Base-by-base conservation (phyloP, 306 rosid genomes). In the Hippophae rhamnoides region DNA sequence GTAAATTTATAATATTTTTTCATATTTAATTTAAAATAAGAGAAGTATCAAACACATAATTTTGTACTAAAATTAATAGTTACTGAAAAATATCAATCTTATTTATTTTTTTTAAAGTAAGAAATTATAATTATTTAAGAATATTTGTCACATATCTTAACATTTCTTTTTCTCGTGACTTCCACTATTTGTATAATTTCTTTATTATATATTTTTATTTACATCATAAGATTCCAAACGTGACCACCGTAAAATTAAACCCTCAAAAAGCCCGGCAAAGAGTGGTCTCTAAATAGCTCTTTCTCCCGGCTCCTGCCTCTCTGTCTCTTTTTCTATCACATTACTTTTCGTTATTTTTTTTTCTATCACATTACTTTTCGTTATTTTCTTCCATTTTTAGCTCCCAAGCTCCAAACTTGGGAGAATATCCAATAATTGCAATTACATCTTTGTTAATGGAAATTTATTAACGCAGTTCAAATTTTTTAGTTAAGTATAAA, bases 241-340 rank as follows among this genome's bases (percentile, higher is more conserved):
- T 82, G 78, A 53, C 58, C 59, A 11, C 13, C 8, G 57, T 52
- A 57, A 65, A 18, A 18, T 18, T 55, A 60, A 78, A 78, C 67
- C 65, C 72, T 57, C 68, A 43, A 71, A 81, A 79, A 64, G 72
- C 78, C 82, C 75, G 74, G 65, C 82, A 73, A 74, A 54, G 31
- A 10, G 66, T 54, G 45, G 38, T 31, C 38, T 52, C 10, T 66
- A 18, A 53, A 41, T 51, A 63, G 38, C 43, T 63, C 68, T 47
- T 58, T 54, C 61, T 66, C 23, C 23, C 23, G 23, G 0, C 23
- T 18, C 23, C 47, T 47, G 54, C 46, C 45, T 45, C 49, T 53
- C 38, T 31, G 3, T 45, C 38, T 40, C 57, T 5, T 10, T 27
- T 3, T 27, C 38, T 27, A 27, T 27, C 38, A 2, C 38, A 27